Conservation (phyloP, 192 early-diverging fungal species). For the Dissophora ornata region DNA sequence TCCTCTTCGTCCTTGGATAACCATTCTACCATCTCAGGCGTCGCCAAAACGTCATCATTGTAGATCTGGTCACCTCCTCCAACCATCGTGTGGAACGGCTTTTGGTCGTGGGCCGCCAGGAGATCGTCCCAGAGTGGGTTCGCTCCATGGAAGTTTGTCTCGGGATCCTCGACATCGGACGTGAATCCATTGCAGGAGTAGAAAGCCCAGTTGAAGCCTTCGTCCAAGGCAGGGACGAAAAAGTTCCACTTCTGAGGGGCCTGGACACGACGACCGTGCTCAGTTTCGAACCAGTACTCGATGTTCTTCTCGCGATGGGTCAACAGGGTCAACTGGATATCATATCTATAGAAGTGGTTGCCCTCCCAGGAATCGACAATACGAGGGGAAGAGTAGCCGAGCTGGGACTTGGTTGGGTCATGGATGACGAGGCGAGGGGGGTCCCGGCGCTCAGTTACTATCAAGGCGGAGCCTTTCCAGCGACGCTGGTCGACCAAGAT, state of each 20-base stretch:
- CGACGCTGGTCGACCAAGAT: constrained; percentile 61
- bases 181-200: constrained; percentile 81
- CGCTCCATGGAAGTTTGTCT: constrained; percentile 58
- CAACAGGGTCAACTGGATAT: constrained; percentile 45
- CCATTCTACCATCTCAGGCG: constrained; percentile 34
- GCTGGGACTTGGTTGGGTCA: constrained; percentile 42
- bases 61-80: constrained; percentile 85
- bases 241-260: constrained; percentile 56
- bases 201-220: constrained; percentile 74
- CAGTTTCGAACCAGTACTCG: constrained; percentile 54
- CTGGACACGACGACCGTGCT: constrained; percentile 32
- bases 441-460: constrained; percentile 50
- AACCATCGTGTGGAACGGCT: constrained; percentile 78
- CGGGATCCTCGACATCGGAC: constrained; percentile 64
- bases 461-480: constrained; percentile 66
- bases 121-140: constrained; percentile 78
- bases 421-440: constrained; percentile 37
- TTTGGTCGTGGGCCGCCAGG: constrained; percentile 63
- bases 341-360: constrained; percentile 52
- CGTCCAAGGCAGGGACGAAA: constrained; percentile 55
- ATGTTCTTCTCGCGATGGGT: constrained; percentile 50
- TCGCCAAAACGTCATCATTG: constrained; percentile 64
- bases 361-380: constrained; percentile 44
- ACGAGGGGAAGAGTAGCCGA: constrained; percentile 27
- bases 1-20: constrained; percentile 25